Base-by-base conservation (phyloP, 179 eudicot species). In the Actinidia polygama region DNA sequence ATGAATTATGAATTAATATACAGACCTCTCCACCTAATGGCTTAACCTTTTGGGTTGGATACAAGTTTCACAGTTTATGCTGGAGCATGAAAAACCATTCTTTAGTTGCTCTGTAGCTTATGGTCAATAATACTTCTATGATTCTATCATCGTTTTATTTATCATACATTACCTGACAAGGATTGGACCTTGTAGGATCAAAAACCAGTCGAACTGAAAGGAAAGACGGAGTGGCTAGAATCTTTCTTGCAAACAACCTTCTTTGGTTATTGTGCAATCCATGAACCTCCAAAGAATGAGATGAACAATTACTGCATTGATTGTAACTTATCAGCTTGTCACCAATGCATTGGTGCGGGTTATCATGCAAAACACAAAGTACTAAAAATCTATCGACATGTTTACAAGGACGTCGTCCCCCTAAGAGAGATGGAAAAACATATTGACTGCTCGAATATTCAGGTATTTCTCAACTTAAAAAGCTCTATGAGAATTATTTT, bases 341-440 rank as follows among this genome's bases (percentile, higher is more conserved):
- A 81, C 21, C 87, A 85, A 49, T 91, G 94, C 68, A 40, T 92
- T 50, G 63, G 87, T 24, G 76, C 78, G 72, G 82, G 89, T 46
- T 73, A 85, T 75, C 96, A 93, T 76, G 75, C 74, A 12, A 76
- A 81, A 51, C 93, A 93, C 51, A 79, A 87, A 26, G 63, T 86
- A 67, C 59, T 91, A 66, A 87, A 89, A 75, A 82, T 92, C 7
- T 91, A 92, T 79, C 82, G 93, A 18, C 94, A 91, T 90, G 90
- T 90, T 75, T 91, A 90, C 87, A 87, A 85, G 86, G 92, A 88
- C 59, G 92, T 87, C 67, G 92, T 92, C 47, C 88, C 87, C n/a
- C 80, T 82, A 40, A 86, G 73, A 18, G 90, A 91, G 81, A 90
- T 92, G 74, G 91, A 83, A 26, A 79, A 69, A 6, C 89, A 88